phyloP scores from a whole-genome alignment of 129 eudicot species.

The Lactuca sativa region DNA sequence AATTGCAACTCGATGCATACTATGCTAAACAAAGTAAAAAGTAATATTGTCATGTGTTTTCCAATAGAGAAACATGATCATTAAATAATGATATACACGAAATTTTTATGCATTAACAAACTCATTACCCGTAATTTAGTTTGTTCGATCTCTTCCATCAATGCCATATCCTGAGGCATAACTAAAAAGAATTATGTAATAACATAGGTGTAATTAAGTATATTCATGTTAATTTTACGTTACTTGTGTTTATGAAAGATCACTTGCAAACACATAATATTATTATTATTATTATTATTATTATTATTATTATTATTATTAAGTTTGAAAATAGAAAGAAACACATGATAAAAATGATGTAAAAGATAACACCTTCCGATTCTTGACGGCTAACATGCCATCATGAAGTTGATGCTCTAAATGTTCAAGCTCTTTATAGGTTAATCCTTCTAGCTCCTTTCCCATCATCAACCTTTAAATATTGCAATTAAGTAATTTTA shows the following conservation, averaged over 20 bases:
- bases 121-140: constrained; percentile 60
- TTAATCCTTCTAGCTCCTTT: constrained; percentile 65
- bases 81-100: neutral
- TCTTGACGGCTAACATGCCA: constrained; percentile 68
- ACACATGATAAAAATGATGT: neutral
- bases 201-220: neutral
- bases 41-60: neutral
- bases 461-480: constrained; percentile 63
- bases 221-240: neutral
- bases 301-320: no score
- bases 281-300: no score
- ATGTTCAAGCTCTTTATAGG: constrained; percentile 61
- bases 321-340: neutral
- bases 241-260: neutral
- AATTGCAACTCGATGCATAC: neutral
- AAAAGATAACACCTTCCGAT: constrained; percentile 48
- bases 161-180: constrained; percentile 31
- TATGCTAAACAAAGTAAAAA: neutral
- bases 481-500: neutral
- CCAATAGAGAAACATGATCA: neutral
- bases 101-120: neutral
- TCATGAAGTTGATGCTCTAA: constrained; percentile 70
- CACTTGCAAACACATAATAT: neutral
- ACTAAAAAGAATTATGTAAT: neutral
- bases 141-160: constrained; percentile 73